Evolutionary conservation across 148 eudicot species (phyloP).

Genomic region (Camellia sinensis): DNA sequence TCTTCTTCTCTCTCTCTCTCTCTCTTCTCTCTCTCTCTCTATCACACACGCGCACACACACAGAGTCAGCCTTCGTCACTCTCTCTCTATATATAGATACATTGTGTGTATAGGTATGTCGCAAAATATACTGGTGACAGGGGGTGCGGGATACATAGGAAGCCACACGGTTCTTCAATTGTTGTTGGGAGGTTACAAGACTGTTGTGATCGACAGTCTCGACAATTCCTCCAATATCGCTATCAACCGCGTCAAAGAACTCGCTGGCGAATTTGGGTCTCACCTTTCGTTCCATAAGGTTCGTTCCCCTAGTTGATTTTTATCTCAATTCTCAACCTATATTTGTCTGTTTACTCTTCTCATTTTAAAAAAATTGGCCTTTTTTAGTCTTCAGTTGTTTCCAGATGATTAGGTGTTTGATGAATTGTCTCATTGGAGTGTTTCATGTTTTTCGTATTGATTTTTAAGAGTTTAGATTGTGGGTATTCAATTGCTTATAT

Average conservation of each 20-base stretch:
- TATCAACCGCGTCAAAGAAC: conserved; percentile 62
- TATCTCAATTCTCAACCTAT: no score
- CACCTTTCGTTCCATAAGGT: conserved; percentile 76
- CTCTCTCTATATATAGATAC: neutral
- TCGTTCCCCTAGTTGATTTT: neutral
- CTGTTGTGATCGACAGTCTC: conserved; percentile 74
- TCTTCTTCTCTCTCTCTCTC: no score
- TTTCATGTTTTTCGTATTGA: neutral
- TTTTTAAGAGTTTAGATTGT: neutral
- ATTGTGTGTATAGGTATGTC: conserved; percentile 25
- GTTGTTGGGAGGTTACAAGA: conserved; percentile 59
- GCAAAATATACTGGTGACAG: conserved; percentile 70
- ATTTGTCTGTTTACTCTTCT: no score
- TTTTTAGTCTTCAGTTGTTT: neutral
- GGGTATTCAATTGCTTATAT: neutral
- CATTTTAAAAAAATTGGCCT: no score
- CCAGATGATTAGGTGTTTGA: neutral
- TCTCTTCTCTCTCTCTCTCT: neutral
- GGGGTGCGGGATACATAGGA: conserved; percentile 96
- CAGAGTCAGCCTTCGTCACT: neutral
- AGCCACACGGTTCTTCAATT: conserved; percentile 86
- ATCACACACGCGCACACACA: no score
- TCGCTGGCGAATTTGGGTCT: conserved; percentile 55
- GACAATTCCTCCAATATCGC: conserved; percentile 76
- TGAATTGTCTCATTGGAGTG: neutral